These are phyloP conservation scores for Cordyceps pruinosa DNA, from an alignment of 2,329 filamentous ascomycete genomes.

Conservation along the genomic window DNA sequence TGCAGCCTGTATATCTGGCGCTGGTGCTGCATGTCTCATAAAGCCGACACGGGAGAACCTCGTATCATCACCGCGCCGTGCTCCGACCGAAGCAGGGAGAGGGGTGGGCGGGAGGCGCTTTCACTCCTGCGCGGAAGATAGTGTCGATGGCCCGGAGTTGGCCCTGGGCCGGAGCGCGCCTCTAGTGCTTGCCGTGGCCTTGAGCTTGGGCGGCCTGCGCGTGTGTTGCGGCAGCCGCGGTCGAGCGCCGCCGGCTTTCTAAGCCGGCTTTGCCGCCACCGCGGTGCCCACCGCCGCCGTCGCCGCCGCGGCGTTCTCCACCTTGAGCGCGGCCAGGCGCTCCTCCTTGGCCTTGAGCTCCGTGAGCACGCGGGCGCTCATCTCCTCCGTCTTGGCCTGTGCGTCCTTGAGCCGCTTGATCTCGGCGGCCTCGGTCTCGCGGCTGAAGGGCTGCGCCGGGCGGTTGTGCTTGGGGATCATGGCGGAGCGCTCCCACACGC, in stretches of 20 bases:
- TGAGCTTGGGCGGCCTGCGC: conserved; percentile 2
- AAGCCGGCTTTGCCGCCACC: conserved; percentile 24
- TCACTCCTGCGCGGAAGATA: background rate
- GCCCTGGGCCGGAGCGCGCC: background rate
- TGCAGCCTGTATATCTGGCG: background rate
- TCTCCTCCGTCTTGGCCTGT: conserved; percentile 54
- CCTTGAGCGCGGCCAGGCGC: conserved; percentile 53
- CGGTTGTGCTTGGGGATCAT: conserved; percentile 64
- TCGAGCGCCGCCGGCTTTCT: conserved; percentile 15
- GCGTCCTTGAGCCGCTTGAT: conserved; percentile 57
- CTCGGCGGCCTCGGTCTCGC: conserved; percentile 60
- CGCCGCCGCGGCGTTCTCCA: conserved; percentile 43
- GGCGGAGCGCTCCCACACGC: conserved; percentile 60
- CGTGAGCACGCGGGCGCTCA: conserved; percentile 51
- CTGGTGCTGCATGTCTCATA: background rate
- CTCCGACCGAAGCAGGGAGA: too few species aligned
- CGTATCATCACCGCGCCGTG: too few species aligned
- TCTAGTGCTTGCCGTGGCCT: background rate
- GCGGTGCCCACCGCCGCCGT: conserved; percentile 22
- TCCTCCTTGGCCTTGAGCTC: conserved; percentile 60
- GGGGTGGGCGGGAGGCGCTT: background rate
- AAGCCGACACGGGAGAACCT: background rate
- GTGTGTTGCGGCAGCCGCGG: background rate
- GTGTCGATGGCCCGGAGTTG: background rate
- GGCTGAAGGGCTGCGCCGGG: conserved; percentile 65